A percentile compares a stretch with the other conserved stretches of the same genome.
phyloP scores from a whole-genome alignment of 2,329 filamentous ascomycete genomes.

The Cladosporium colombiae region DNA sequence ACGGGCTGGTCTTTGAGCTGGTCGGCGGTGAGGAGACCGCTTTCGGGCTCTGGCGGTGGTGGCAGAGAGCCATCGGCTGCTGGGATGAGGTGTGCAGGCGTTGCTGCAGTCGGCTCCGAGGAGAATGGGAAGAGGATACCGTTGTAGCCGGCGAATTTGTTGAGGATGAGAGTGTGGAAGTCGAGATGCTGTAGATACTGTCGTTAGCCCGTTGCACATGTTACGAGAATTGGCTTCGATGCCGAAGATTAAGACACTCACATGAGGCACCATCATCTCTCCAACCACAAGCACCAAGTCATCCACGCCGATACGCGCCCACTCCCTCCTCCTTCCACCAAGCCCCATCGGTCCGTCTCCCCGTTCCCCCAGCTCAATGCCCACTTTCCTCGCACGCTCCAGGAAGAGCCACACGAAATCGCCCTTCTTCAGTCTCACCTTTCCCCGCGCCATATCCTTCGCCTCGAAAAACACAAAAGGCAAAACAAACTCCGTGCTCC shows the following conservation, averaged over 20 bases:
- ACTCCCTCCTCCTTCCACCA: conserved; percentile 69
- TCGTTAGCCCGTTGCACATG: conserved; percentile 25
- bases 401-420: conserved; percentile 92
- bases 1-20: conserved; percentile 14
- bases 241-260: conserved; percentile 51
- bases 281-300: conserved; percentile 91
- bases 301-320: conserved; percentile 92
- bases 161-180: conserved; percentile 95
- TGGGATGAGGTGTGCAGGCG: conserved; percentile 34
- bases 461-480: conserved; percentile 98
- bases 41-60: conserved; percentile 13
- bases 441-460: conserved; percentile 81
- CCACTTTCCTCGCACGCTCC: conserved; percentile 87
- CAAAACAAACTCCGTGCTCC: conserved; percentile 83
- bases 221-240: neutral
- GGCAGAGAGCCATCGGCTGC: conserved; percentile 23
- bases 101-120: conserved; percentile 48
- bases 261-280: conserved; percentile 90
- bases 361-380: conserved; percentile 76
- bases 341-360: conserved; percentile 41
- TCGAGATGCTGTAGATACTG: conserved; percentile 75
- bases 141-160: conserved; percentile 74
- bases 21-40: conserved; percentile 18
- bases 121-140: conserved; percentile 79
- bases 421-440: conserved; percentile 86